phyloP scores from a whole-genome alignment of 148 eudicot species.

The Dianthus caryophyllus region DNA sequence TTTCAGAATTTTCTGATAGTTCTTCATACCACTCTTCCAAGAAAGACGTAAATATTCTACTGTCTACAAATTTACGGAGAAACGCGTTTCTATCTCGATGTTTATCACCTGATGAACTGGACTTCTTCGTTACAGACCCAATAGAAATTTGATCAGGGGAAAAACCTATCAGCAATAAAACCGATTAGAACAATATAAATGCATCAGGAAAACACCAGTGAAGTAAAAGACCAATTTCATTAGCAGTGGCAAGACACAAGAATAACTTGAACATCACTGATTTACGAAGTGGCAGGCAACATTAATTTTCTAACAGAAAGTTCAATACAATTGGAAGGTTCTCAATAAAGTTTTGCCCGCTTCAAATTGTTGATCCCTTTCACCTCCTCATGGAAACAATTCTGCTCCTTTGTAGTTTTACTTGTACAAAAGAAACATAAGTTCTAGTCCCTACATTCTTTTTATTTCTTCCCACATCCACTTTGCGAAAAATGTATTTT shows the following conservation, averaged over 20 bases:
- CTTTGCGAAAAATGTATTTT: too few relatives aligned
- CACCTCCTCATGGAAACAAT: background rate
- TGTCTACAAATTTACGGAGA: constrained; percentile 71
- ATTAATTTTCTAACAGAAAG: background rate
- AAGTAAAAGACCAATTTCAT: background rate
- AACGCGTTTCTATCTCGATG: constrained; percentile 61
- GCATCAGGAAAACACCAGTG: background rate
- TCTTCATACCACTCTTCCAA: constrained; percentile 71
- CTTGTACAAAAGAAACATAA: background rate
- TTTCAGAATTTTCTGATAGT: constrained; percentile 39
- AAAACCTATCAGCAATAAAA: constrained; percentile 41
- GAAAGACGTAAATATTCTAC: constrained; percentile 42
- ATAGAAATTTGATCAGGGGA: constrained; percentile 76
- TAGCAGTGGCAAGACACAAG: background rate
- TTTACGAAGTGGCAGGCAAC: background rate
- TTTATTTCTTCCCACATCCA: too few relatives aligned
- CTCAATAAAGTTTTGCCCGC: background rate
- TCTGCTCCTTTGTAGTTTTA: background rate
- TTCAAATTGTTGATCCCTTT: background rate
- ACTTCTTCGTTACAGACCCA: constrained; percentile 74
- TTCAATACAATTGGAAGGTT: background rate
- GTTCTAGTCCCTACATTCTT: too few relatives aligned
- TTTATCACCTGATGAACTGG: constrained; percentile 72
- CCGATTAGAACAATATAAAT: background rate
- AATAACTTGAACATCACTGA: background rate